A percentile compares a stretch with the other conserved stretches of the same genome.
Evolutionary conservation across 495 filamentous ascomycete species (phyloP).

Genomic region (Bryoglossum gracile): DNA sequence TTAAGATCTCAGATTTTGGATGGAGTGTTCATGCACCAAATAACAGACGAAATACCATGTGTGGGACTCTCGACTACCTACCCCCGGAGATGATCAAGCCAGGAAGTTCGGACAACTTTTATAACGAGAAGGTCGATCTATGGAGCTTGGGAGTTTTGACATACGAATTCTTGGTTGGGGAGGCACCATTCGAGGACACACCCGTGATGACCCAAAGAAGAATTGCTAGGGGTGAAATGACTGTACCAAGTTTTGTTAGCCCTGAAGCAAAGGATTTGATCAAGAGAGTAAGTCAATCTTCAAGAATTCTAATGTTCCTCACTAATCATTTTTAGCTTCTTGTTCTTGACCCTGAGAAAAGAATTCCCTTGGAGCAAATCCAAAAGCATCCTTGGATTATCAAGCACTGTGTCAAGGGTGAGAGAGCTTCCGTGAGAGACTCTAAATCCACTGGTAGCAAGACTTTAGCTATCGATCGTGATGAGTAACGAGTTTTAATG

Average conservation of each 20-base stretch:
- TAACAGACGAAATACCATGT: conserved; percentile 89
- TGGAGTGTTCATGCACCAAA: conserved; percentile 98
- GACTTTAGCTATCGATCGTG: conserved; percentile 13
- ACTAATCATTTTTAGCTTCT: conserved; percentile 53
- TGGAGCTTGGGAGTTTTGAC: conserved; percentile 94
- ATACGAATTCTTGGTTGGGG: conserved; percentile 93
- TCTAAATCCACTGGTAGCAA: conserved; percentile 26
- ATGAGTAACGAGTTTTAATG: conserved; percentile 20
- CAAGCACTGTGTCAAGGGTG: conserved; percentile 86
- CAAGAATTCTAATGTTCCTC: conserved; percentile 48
- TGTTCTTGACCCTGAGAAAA: conserved; percentile 89
- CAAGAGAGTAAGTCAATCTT: conserved; percentile 57
- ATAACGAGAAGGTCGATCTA: conserved; percentile 91
- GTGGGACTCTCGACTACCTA: conserved; percentile 93
- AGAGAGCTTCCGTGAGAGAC: conserved; percentile 49
- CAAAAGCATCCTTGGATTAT: conserved; percentile 92
- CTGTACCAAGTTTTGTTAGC: conserved; percentile 82
- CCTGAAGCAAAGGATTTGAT: conserved; percentile 89
- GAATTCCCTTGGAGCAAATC: conserved; percentile 83
- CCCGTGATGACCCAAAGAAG: conserved; percentile 90
- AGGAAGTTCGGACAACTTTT: conserved; percentile 71
- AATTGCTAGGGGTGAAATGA: conserved; percentile 88
- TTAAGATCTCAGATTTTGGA: conserved; percentile 97
- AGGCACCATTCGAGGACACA: conserved; percentile 95
- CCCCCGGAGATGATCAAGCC: conserved; percentile 95